phyloP scores from a whole-genome alignment of 75 land plant genomes.

The Chamaecyparis obtusa region DNA sequence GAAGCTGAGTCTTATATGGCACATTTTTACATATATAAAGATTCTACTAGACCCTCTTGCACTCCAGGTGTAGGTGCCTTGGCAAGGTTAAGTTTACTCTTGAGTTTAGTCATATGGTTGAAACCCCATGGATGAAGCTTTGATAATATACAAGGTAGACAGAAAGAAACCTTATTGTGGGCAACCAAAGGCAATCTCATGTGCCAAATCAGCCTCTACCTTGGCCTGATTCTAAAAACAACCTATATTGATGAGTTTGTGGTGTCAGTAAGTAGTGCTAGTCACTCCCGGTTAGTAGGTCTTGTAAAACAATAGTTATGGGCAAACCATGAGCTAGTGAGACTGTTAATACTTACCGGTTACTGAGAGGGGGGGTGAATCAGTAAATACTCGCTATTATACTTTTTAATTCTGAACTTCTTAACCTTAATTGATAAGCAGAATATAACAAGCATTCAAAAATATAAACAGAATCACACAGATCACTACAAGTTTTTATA shows the following conservation, averaged over 20 bases:
- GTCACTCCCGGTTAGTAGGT: background rate
- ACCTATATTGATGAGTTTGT: background rate
- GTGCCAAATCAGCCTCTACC: background rate
- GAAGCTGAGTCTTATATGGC: background rate
- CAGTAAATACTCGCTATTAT: too few species aligned
- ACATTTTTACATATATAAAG: background rate
- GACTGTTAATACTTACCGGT: too few species aligned
- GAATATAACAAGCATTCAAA: too few species aligned
- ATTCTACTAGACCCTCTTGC: background rate
- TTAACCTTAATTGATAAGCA: too few species aligned
- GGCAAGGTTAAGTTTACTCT: background rate
- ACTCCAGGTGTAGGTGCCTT: background rate
- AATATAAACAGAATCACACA: too few species aligned
- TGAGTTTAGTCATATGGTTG: background rate
- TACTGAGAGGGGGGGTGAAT: too few species aligned
- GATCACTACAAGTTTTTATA: too few species aligned
- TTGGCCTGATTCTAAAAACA: background rate
- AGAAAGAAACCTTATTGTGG: background rate
- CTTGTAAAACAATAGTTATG: too few species aligned
- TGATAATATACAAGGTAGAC: background rate
- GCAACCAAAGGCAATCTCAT: background rate
- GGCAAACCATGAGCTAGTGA: too few species aligned
- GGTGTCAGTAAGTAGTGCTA: background rate
- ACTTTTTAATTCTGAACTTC: too few species aligned
- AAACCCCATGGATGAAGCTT: background rate